phyloP scores from a whole-genome alignment of 2,329 filamentous ascomycete genomes.

The Emergomyces africanus region DNA sequence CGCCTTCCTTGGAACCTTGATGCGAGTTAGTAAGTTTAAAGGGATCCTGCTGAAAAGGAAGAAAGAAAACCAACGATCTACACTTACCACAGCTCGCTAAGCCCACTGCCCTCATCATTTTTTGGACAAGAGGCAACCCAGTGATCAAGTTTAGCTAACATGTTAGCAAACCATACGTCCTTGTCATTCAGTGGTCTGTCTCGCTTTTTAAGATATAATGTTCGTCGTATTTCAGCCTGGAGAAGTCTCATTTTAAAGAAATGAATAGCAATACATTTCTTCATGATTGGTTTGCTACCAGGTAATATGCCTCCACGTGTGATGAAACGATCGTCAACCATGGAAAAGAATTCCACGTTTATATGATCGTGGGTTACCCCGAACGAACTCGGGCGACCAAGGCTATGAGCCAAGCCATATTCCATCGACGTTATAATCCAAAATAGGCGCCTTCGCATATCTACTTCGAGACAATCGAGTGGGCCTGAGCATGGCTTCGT shows the following conservation, averaged over 20 bases:
- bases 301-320: slow-evolving; percentile 60
- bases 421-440: slow-evolving; percentile 89
- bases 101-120: slow-evolving; percentile 52
- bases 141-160: slow-evolving; percentile 62
- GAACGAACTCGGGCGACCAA: slow-evolving; percentile 77
- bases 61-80: not conserved
- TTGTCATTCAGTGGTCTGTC: slow-evolving; percentile 62
- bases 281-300: slow-evolving; percentile 57
- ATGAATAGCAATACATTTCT: slow-evolving; percentile 82
- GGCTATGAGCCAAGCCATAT: slow-evolving; percentile 70
- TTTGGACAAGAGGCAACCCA: slow-evolving; percentile 71
- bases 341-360: slow-evolving; percentile 73
- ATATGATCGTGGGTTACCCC: slow-evolving; percentile 71
- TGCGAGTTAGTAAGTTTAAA: slow-evolving; percentile 9
- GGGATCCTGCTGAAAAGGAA: slow-evolving; percentile 20
- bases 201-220: slow-evolving; percentile 73
- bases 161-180: slow-evolving; percentile 75
- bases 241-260: slow-evolving; percentile 83
- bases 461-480: slow-evolving; percentile 61
- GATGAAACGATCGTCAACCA: slow-evolving; percentile 73
- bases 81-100: slow-evolving; percentile 69
- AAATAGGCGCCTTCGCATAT: slow-evolving; percentile 76
- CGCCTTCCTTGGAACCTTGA: slow-evolving; percentile 52
- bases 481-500: slow-evolving; percentile 47
- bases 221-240: slow-evolving; percentile 76